These are phyloP conservation scores for Scheffersomyces lignosus DNA, from an alignment of 805 yeast genomes.

Conservation along the genomic window DNA sequence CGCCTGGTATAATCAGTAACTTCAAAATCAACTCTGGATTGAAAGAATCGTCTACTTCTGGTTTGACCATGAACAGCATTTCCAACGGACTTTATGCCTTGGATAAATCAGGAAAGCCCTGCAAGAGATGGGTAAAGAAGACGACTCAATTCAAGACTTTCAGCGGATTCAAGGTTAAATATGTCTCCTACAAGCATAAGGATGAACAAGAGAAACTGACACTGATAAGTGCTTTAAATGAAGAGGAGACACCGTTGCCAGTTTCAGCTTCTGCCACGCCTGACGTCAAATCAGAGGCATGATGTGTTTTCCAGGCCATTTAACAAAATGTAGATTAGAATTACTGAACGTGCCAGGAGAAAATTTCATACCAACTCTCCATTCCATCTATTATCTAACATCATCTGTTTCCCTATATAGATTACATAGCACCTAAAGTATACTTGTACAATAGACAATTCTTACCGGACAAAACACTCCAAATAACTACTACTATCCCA, in stretches of 20 bases:
- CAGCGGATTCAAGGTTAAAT: constrained; percentile 40
- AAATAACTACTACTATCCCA: too few relatives aligned
- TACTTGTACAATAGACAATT: too few relatives aligned
- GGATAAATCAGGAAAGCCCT: constrained; percentile 38
- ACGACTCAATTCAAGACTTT: constrained; percentile 41
- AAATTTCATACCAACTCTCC: too few relatives aligned
- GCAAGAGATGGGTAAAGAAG: constrained; percentile 34
- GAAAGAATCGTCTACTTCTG: constrained; percentile 42
- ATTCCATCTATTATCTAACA: too few relatives aligned
- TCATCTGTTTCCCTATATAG: too few relatives aligned
- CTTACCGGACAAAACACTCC: too few relatives aligned
- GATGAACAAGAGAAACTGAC: constrained; percentile 4
- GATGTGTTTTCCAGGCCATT: too few relatives aligned
- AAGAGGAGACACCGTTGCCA: constrained; percentile 4
- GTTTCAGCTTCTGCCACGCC: constrained; percentile 7
- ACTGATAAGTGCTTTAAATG: constrained; percentile 1
- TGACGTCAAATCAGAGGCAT: constrained; percentile 1
- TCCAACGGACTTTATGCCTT: constrained; percentile 23
- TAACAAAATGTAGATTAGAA: too few relatives aligned
- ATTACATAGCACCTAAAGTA: too few relatives aligned
- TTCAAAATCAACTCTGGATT: constrained; percentile 38
- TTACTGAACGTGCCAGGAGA: too few relatives aligned
- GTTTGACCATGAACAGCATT: constrained; percentile 37
- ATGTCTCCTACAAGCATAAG: constrained; percentile 23
- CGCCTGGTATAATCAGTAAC: constrained; percentile 12